Evolutionary conservation across 805 yeast species (phyloP), one percentile per base, ranked within the genome.

Genomic region (Yarrowia sp.): DNA sequence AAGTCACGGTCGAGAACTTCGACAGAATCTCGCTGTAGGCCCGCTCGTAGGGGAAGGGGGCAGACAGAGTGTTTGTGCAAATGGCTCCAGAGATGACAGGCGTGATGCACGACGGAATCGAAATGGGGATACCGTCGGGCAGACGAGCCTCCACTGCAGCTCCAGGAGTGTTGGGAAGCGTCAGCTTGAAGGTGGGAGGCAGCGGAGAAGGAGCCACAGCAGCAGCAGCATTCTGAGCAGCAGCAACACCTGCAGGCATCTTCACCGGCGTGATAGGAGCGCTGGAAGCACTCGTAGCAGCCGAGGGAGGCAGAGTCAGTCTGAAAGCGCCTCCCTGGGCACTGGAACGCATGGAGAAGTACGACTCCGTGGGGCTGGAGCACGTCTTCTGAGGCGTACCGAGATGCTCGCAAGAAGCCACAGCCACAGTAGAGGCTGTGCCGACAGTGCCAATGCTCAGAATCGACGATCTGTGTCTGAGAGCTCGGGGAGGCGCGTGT

Each of bases 1-100:
- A 69, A 7, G 70, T 68, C 6, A 58, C 61, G 1, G 65, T 63
- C 1, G 72, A 69, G 14, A 69, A 61, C 53, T 65, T 63, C 19
- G 63, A 61, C 49, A 69, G 64, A 16, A 67, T 47, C 39, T 65
- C 56, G 25, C 61, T 58, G 47, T 68, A 69, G 6, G 71, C 70
- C 6, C 68, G 65, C 36, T 68, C 70, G 58, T 62, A 66, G 18
- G 62, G 62, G 55, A 42, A 58, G 5, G 62, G 49, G 13, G 60
- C 39, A 14, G 62, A 24, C 18, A 36, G 42, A 5, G 47, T 38
- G 47, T 55, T 55, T 47, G 38, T 55, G 47, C 47, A 29, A n/a
- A 55, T 38, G 14, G 61, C 60, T 2, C 44, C 56, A 0, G 63
- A 36, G 7, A 56, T 27, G 5, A 33, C 39, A 3, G 62, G 46